Evolutionary conservation across 73 alveolate genomes (phyloP).

Genomic region (Loxodes magnus): DNA sequence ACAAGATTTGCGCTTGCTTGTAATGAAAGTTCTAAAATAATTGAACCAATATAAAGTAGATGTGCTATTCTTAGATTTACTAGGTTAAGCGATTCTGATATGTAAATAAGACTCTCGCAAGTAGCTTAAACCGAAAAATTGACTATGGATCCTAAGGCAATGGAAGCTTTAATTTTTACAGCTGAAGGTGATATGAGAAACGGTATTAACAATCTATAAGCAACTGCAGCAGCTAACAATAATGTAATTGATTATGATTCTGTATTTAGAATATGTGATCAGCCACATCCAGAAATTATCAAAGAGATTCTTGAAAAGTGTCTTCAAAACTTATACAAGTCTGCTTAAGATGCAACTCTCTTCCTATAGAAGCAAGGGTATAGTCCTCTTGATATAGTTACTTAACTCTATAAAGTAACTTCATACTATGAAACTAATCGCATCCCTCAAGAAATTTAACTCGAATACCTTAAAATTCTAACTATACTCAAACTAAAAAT

Average conservation of each 20-base stretch:
- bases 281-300: constrained; percentile 88
- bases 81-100: constrained; percentile 77
- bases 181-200: constrained; percentile 99
- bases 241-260: constrained; percentile 74
- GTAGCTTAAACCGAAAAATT: constrained; percentile 26
- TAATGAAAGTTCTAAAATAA: constrained; percentile 94
- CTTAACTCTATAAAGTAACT: constrained; percentile 67
- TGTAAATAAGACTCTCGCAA: constrained; percentile 53
- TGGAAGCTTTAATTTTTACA: constrained; percentile 87
- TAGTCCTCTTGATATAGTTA: constrained; percentile 70
- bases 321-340: constrained; percentile 44
- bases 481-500: constrained; percentile 78
- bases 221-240: constrained; percentile 88
- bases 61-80: constrained; percentile 97
- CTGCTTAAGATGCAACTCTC: constrained; percentile 48
- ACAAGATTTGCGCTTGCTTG: constrained; percentile 97
- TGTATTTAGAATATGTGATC: constrained; percentile 91
- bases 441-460: constrained; percentile 77
- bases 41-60: constrained; percentile 97
- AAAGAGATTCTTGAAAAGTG: constrained; percentile 49
- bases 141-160: constrained; percentile 59
- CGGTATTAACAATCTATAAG: constrained; percentile 94
- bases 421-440: constrained; percentile 54
- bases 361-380: constrained; percentile 78
- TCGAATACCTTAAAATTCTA: constrained; percentile 61